phyloP scores from a whole-genome alignment of 2,329 filamentous ascomycete species.

The Fonsecaea nubica region DNA sequence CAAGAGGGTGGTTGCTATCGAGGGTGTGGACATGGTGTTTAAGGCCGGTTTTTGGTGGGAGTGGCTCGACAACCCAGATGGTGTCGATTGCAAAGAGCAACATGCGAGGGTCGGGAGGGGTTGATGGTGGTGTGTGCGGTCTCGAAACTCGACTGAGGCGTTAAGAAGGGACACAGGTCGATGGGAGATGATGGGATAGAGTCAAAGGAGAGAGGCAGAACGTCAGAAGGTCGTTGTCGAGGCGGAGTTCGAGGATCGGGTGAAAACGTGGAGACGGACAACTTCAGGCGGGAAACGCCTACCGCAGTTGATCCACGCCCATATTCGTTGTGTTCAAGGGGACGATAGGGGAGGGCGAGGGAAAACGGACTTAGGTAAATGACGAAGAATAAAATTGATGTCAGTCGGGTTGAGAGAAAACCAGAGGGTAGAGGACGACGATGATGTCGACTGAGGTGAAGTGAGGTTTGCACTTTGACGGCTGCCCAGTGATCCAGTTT shows the following conservation, averaged over 20 bases:
- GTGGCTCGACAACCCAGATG: constrained; percentile 31
- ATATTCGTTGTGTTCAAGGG: constrained; percentile 7
- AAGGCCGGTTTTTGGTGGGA: constrained; percentile 26
- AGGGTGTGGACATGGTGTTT: constrained; percentile 76
- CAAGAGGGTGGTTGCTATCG: constrained; percentile 75
- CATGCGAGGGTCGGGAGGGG: constrained; percentile 26
- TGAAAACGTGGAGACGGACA: constrained; percentile 33
- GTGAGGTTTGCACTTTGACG: constrained; percentile 23
- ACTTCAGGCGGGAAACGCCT: constrained; percentile 29
- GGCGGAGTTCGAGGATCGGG: constrained; percentile 26
- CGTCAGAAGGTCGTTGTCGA: constrained; percentile 20
- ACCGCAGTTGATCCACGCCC: constrained; percentile 17
- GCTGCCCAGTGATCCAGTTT: constrained; percentile 9
- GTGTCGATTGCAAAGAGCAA: constrained; percentile 28
- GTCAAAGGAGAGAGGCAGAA: constrained; percentile 1
- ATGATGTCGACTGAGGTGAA: constrained; percentile 26
- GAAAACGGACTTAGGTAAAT: neutral
- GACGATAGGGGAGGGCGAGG: constrained; percentile 11
- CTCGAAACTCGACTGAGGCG: constrained; percentile 6
- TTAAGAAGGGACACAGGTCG: constrained; percentile 2
- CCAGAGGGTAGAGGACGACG: constrained; percentile 19
- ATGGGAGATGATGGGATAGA: constrained; percentile 6
- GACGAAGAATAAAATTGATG: constrained; percentile 22
- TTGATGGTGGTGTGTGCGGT: neutral
- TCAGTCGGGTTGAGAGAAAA: constrained; percentile 14